Evolutionary conservation across 306 rosid species (phyloP).

Genomic region (Cyclanthera cordifolia): DNA sequence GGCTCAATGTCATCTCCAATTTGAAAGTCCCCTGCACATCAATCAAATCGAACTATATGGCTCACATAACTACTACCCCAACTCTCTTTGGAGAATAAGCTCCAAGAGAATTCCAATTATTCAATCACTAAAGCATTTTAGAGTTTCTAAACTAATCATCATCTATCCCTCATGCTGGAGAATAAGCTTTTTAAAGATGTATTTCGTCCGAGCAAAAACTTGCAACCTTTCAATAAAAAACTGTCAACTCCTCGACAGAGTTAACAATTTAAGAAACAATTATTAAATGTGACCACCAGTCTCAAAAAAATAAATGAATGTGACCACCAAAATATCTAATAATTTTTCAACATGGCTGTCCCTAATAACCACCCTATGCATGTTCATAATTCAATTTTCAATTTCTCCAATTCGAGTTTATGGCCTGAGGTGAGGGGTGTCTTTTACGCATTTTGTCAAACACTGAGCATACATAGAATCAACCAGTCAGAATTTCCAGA

Average conservation of each 20-base stretch:
- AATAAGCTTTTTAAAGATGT: not conserved
- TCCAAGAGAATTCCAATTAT: not conserved
- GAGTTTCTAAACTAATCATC: not conserved
- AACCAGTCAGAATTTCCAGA: not conserved
- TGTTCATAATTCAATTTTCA: not conserved
- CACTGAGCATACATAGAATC: not conserved
- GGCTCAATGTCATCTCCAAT: constrained; percentile 55
- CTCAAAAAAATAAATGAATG: too few relatives aligned
- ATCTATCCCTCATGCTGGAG: not conserved
- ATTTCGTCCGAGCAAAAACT: not conserved
- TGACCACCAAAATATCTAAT: not conserved
- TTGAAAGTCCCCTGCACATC: constrained; percentile 64
- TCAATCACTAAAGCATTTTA: not conserved
- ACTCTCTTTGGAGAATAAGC: not conserved
- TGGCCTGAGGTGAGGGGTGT: not conserved
- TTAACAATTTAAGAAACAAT: not conserved
- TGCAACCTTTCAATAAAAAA: not conserved
- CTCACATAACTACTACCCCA: not conserved
- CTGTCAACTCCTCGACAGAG: not conserved
- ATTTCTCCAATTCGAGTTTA: not conserved
- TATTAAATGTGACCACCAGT: not conserved
- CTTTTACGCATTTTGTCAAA: constrained; percentile 1
- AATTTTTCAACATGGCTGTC: not conserved
- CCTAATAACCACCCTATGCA: not conserved
- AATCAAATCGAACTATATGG: not conserved